Evolutionary conservation across 257 asterid genomes (phyloP).

Genomic region (Eucommia ulmoides): DNA sequence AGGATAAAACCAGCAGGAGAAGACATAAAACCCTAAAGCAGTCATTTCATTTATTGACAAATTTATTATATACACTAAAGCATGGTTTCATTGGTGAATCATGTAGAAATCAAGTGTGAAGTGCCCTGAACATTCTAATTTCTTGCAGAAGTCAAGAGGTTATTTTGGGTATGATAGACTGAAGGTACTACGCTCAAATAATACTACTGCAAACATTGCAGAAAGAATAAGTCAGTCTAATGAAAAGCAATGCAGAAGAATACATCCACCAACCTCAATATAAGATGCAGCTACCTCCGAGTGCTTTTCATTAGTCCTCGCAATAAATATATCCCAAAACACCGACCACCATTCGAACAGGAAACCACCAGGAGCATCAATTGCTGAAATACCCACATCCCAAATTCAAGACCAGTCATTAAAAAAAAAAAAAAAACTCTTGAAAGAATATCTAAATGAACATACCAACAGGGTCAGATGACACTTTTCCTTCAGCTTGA

Average conservation of each 20-base stretch:
- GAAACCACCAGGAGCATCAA: slow-evolving; percentile 99
- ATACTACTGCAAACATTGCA: too few species aligned
- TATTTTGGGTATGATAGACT: too few species aligned
- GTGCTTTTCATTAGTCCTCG: slow-evolving; percentile 97
- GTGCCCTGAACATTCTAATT: too few species aligned
- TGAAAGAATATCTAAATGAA: slow-evolving; percentile 1
- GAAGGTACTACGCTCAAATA: too few species aligned
- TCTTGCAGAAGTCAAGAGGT: too few species aligned
- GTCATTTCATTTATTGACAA: too few species aligned
- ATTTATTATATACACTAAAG: too few species aligned
- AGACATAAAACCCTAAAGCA: too few species aligned
- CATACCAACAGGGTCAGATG: slow-evolving; percentile 97
- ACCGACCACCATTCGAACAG: slow-evolving; percentile 99
- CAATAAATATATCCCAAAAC: slow-evolving; percentile 97
- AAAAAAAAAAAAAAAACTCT: slow-evolving; percentile 1
- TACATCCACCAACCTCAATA: slow-evolving; percentile 60
- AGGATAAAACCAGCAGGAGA: too few species aligned
- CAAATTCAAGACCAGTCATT: slow-evolving; percentile 4
- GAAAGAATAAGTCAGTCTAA: not conserved
- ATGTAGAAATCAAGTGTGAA: too few species aligned
- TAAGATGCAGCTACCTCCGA: slow-evolving; percentile 99
- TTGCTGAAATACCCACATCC: slow-evolving; percentile 42
- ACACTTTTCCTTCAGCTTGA: slow-evolving; percentile 96
- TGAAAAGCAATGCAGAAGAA: not conserved
- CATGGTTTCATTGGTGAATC: too few species aligned